A percentile compares a stretch with the other conserved stretches of the same genome.
Conservation (phyloP, 148 eudicot genomes). For the Arctostaphylos glauca region DNA sequence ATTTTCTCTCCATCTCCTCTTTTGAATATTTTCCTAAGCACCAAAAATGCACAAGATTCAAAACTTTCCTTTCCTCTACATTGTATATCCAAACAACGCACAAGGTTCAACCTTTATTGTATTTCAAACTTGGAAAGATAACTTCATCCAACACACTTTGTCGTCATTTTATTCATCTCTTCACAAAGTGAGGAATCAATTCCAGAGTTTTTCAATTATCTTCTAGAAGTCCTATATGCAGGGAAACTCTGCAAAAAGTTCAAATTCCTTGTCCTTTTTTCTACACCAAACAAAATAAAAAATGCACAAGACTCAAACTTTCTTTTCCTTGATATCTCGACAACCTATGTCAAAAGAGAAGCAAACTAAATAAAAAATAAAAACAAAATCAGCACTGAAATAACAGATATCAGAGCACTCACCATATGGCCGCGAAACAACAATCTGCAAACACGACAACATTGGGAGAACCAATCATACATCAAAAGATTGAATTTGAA, state of each 20-base stretch:
- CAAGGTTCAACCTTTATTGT: neutral
- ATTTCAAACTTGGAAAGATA: neutral
- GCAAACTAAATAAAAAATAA: too few species aligned
- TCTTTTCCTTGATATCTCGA: neutral
- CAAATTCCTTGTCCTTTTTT: neutral
- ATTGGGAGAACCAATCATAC: neutral
- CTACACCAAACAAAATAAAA: neutral
- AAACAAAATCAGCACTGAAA: neutral
- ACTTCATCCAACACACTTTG: neutral
- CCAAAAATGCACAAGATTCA: neutral
- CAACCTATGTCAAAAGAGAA: neutral
- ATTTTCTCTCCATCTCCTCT: neutral
- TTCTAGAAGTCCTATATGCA: neutral
- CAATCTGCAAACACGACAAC: conserved; percentile 26
- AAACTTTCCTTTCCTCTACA: neutral
- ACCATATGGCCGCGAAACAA: conserved; percentile 71
- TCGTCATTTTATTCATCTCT: neutral
- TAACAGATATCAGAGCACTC: conserved; percentile 22
- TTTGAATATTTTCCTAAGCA: neutral
- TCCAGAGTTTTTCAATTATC: neutral
- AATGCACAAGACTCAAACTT: neutral
- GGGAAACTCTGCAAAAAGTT: neutral
- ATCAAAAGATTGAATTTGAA: neutral
- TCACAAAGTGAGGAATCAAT: neutral
- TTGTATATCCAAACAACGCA: neutral